Base-by-base conservation (phyloP, 495 filamentous ascomycete species). In the Lophiotrema nucula region DNA sequence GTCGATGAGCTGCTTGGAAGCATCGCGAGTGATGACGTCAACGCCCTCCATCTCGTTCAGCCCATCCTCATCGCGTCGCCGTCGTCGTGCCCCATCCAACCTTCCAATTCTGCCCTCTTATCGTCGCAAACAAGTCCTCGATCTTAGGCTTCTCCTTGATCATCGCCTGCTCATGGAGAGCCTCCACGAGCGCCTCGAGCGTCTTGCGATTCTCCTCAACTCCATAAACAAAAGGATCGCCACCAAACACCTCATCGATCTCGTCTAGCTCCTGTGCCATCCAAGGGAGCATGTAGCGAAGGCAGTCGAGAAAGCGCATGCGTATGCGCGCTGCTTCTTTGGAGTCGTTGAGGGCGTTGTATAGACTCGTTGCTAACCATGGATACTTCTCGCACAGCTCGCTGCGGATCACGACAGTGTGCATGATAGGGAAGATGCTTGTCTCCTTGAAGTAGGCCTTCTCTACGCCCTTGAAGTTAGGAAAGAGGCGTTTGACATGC, bases 391-490 rank as follows among this genome's bases (percentile, higher is more conserved):
- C 70, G 42, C 69, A 67, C 24, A 70, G 42, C 48, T 66, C 64
- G 5, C 69, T 31, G 25, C 64, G 53, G 10, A 77, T 54, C 16
- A 60, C 73, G 15, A 76, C 67, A 2, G 69, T 21, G 58, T 76
- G 74, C 74, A 77, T 76, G 52, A 76, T 76, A 11, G 72, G 74
- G 55, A 76, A 77, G 15, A 76, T 71, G 15, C 71, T 70, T 11
- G 63, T 72, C 24, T 60, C 19, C 44, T 64, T 60, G 60, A 62
- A 77, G 51, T 75, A 77, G 15, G 61, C 53, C 47, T 64, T 69
- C 58, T 75, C 72, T 4, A 64, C 69, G 24, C 69, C 66, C 47
- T 70, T 70, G 56, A 74, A 69, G 54, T 77, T 59, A 1, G 73
- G 71, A 46, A 76, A 76, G 33, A 77, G 53, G 2, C 66, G 65